A percentile compares a stretch with the other conserved stretches of the same genome.
phyloP scores from a whole-genome alignment of 371 early-diverging fungal genomes.

The Mortierella sp. region DNA sequence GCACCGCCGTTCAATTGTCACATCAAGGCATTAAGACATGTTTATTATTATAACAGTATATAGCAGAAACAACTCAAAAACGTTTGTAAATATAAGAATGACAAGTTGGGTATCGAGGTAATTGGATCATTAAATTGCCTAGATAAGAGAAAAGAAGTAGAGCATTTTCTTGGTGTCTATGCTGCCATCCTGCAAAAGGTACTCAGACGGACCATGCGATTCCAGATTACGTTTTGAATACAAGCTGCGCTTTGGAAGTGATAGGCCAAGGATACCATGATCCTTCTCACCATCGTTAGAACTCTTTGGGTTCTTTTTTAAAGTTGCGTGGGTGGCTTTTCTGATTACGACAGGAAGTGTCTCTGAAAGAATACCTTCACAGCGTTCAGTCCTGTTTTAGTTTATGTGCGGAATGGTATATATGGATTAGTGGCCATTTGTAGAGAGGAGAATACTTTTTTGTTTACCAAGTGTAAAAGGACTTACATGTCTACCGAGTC shows the following conservation, averaged over 20 bases:
- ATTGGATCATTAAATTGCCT: background rate
- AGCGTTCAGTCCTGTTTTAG: constrained; percentile 1
- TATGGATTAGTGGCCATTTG: background rate
- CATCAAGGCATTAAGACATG: too few relatives aligned
- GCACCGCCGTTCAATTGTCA: too few relatives aligned
- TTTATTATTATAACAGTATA: too few relatives aligned
- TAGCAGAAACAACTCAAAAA: too few relatives aligned
- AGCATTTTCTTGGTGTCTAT: constrained; percentile 46
- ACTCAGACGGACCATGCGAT: constrained; percentile 12
- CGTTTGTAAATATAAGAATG: background rate
- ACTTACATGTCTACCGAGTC: constrained; percentile 28
- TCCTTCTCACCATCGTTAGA: background rate
- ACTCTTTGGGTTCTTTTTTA: background rate
- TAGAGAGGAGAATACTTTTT: background rate
- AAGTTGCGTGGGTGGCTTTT: background rate
- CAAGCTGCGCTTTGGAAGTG: constrained; percentile 14
- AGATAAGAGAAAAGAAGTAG: constrained; percentile 44
- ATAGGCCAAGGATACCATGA: background rate
- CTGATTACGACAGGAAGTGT: constrained; percentile 33
- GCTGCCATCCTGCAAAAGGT: constrained; percentile 21
- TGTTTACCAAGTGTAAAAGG: background rate
- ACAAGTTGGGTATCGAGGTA: background rate
- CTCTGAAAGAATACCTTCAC: constrained; percentile 40
- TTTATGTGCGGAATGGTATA: background rate
- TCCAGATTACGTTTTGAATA: constrained; percentile 22